phyloP scores from a whole-genome alignment of 257 asterid genomes.

The Solanum chiquidenum region DNA sequence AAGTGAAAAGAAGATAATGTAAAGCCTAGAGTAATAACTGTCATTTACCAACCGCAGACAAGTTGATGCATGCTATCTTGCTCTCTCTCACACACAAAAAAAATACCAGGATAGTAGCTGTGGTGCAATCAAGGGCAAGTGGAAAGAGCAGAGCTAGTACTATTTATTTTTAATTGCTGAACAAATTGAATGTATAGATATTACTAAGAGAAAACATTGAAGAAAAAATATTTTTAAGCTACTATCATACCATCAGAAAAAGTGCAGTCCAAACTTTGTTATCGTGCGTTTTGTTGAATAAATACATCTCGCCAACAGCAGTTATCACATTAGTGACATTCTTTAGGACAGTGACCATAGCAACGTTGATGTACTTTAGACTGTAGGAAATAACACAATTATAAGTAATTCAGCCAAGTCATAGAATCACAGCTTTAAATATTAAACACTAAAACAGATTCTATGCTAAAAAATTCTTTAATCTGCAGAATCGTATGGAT shows the following conservation, averaged over 20 bases:
- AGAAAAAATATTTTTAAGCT: neutral
- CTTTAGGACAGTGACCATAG: slow-evolving; percentile 99
- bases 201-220: neutral
- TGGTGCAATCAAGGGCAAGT: neutral
- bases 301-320: slow-evolving; percentile 93
- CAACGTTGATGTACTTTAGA: slow-evolving; percentile 80
- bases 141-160: neutral
- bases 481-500: neutral
- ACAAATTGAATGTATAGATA: neutral
- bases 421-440: neutral
- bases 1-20: neutral
- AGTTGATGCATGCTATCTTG: neutral
- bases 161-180: neutral
- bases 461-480: neutral
- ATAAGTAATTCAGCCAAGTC: neutral
- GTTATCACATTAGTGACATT: slow-evolving; percentile 94
- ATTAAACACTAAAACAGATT: neutral
- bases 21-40: neutral
- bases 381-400: slow-evolving; percentile 33
- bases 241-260: slow-evolving; percentile 69
- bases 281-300: slow-evolving; percentile 84
- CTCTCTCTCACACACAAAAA: neutral
- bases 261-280: slow-evolving; percentile 95
- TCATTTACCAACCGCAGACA: neutral
- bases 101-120: neutral